Conservation (phyloP, 2,329 filamentous ascomycete genomes). For the Coniochaeta prunicola region DNA sequence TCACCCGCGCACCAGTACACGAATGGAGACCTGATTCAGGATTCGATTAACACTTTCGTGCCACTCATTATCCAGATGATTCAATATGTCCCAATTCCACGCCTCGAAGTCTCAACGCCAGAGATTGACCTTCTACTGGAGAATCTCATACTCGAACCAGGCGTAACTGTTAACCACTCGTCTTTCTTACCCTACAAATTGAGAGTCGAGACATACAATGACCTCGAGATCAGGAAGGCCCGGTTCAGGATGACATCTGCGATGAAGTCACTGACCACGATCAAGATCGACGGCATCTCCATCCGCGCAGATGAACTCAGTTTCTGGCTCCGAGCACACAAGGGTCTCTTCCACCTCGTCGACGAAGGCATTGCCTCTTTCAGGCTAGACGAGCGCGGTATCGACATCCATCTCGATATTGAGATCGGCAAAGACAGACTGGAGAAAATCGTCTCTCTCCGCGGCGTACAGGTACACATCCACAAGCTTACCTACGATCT, state of each 20-base stretch:
- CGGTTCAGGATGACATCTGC: slow-evolving; percentile 59
- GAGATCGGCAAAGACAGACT: slow-evolving; percentile 72
- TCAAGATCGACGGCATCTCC: slow-evolving; percentile 77
- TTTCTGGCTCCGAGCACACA: slow-evolving; percentile 79
- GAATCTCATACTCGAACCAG: slow-evolving; percentile 85
- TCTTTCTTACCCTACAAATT: slow-evolving; percentile 86
- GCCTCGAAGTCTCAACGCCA: slow-evolving; percentile 79
- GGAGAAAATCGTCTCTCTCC: slow-evolving; percentile 75
- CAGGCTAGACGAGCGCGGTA: slow-evolving; percentile 74
- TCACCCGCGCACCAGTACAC: slow-evolving; percentile 57
- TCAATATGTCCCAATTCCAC: slow-evolving; percentile 83
- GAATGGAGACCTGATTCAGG: slow-evolving; percentile 66
- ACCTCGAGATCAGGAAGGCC: slow-evolving; percentile 77
- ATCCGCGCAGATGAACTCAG: slow-evolving; percentile 80
- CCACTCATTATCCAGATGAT: slow-evolving; percentile 70
- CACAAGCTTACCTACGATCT: slow-evolving; percentile 81
- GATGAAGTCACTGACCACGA: slow-evolving; percentile 63
- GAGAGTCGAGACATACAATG: slow-evolving; percentile 75
- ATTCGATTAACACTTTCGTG: slow-evolving; percentile 72
- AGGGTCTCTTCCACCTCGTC: slow-evolving; percentile 64
- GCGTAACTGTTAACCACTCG: slow-evolving; percentile 72
- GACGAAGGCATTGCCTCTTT: slow-evolving; percentile 85
- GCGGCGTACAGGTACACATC: slow-evolving; percentile 69
- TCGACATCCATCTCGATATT: slow-evolving; percentile 79
- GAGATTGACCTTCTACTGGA: slow-evolving; percentile 81